Base-by-base conservation (phyloP, 306 rosid species). In the Ochetophila trinervis region DNA sequence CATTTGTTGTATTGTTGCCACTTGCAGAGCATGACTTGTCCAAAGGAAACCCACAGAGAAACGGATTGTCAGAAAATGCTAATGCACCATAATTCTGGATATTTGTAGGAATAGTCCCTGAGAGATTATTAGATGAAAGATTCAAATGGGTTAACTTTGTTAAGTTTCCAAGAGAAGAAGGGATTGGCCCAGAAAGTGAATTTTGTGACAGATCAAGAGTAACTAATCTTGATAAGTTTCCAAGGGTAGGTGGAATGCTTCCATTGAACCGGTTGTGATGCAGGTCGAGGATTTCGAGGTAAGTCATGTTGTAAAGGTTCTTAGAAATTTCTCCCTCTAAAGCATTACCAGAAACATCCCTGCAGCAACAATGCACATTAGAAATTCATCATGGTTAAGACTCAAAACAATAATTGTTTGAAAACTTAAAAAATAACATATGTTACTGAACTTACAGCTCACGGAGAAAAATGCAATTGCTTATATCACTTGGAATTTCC, bases 41-140 rank as follows among this genome's bases (percentile, higher is more conserved):
- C 81, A 94, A 74, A 68, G 99, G 99, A 50, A 78, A 74, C 52
- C 99, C 99, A 56, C 97, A 94, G 66, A 94, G 97, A 8, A 84
- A 82, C 32, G 95, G 90, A 62, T 94, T 94, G 79, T 78, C 71
- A 18, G 84, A 73, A 82, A 94, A 94, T 51, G 99, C 83, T 47
- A 81, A 63, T 60, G 80, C 56, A 65, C 96, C 95, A 23, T 86
- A 94, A 65, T 14, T 62, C 79, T 82, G 91, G 62, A 90, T 73
- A 22, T 71, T 71, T 60, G 78, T 9, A 62, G 99, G 99, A 69
- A 94, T 84, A 53, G 48, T 16, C 63, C 99, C 97, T 12, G 96
- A 88, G 66, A 94, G 94, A 70, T 86, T 83, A 70, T 93, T 94
- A 77, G 45, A 81, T 36, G 99, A 94, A 74, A 90, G 86, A 64